These are phyloP conservation scores for Senna siamea DNA, from an alignment of 306 rosid genomes.

Conservation along the genomic window DNA sequence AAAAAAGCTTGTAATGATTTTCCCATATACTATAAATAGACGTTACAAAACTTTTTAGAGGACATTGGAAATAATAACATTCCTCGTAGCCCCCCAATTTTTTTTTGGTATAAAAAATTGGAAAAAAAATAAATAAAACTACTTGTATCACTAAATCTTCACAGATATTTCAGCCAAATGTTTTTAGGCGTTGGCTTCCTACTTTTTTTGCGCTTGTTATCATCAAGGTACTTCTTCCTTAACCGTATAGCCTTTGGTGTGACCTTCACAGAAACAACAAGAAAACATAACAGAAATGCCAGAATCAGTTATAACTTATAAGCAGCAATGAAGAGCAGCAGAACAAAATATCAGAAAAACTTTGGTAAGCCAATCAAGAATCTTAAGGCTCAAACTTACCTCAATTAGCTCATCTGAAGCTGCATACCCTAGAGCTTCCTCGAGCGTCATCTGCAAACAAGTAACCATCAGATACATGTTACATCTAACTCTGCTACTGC, in stretches of 20 bases:
- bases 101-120: too few species aligned
- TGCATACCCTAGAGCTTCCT: conserved; percentile 92
- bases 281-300: conserved; percentile 11
- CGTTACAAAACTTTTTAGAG: too few species aligned
- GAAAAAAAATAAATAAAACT: too few species aligned
- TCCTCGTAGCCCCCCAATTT: too few species aligned
- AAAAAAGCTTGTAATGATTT: too few species aligned
- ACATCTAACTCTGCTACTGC: conserved; percentile 2
- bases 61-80: too few species aligned
- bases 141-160: conserved; percentile 32
- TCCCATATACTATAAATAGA: too few species aligned
- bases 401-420: conserved; percentile 94
- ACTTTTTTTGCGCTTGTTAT: conserved; percentile 77
- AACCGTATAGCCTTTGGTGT: conserved; percentile 86
- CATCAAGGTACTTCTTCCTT: conserved; percentile 83
- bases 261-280: conserved; percentile 58
- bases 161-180: neutral
- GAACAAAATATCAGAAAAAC: neutral
- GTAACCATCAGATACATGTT: conserved; percentile 32
- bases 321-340: too few species aligned
- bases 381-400: conserved; percentile 45
- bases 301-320: neutral
- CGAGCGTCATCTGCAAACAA: conserved; percentile 79
- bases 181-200: conserved; percentile 51
- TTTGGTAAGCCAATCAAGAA: neutral